Evolutionary conservation across 2,329 filamentous ascomycete genomes (phyloP).

Genomic region (Leptosphaerulina australis): DNA sequence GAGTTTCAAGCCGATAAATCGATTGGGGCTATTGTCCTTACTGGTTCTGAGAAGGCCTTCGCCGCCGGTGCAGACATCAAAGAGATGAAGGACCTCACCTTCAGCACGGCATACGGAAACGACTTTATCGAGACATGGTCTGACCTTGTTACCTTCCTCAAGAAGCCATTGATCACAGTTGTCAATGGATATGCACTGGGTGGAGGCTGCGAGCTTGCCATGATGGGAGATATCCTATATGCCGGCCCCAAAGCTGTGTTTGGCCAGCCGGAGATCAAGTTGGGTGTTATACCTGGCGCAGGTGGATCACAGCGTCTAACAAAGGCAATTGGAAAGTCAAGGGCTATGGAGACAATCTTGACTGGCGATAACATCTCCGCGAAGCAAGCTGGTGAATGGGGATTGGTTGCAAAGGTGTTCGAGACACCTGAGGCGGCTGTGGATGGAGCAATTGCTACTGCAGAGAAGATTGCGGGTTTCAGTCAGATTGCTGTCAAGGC

Average conservation of each 20-base stretch:
- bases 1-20: slow-evolving; percentile 41
- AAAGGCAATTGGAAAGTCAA: slow-evolving; percentile 60
- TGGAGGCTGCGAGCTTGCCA: slow-evolving; percentile 92
- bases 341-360: slow-evolving; percentile 56
- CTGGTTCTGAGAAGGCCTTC: slow-evolving; percentile 83
- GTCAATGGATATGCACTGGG: slow-evolving; percentile 95
- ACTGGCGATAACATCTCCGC: slow-evolving; percentile 74
- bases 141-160: slow-evolving; percentile 77
- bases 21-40: slow-evolving; percentile 65
- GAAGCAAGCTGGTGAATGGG: slow-evolving; percentile 85
- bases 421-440: slow-evolving; percentile 80
- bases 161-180: slow-evolving; percentile 92
- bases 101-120: slow-evolving; percentile 81
- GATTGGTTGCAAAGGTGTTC: slow-evolving; percentile 83
- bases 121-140: slow-evolving; percentile 98
- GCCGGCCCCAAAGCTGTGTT: slow-evolving; percentile 86
- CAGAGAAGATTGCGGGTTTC: slow-evolving; percentile 86
- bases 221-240: slow-evolving; percentile 97
- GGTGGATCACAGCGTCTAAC: slow-evolving; percentile 91
- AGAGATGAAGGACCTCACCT: slow-evolving; percentile 94
- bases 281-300: slow-evolving; percentile 89
- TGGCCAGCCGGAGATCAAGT: slow-evolving; percentile 95
- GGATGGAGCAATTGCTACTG: slow-evolving; percentile 78
- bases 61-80: slow-evolving; percentile 93
- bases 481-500: slow-evolving; percentile 86